Evolutionary conservation across 2,329 filamentous ascomycete species (phyloP).

Genomic region (Akanthomyces dipterigenus): DNA sequence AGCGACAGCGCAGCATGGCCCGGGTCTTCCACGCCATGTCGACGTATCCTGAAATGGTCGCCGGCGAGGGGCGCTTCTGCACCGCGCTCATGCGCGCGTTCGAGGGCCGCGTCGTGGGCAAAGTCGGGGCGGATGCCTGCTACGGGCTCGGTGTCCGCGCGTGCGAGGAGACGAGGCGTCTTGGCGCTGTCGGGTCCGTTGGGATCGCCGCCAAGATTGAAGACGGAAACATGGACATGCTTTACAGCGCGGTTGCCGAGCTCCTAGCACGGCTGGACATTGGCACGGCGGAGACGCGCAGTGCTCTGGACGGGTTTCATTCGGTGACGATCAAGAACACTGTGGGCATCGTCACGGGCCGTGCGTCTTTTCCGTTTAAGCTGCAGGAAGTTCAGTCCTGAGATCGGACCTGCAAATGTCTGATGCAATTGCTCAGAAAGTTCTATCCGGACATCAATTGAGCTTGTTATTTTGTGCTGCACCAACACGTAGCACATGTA

Average conservation of each 20-base stretch:
- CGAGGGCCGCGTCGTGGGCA: constrained; percentile 33
- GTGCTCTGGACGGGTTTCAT: constrained; percentile 27
- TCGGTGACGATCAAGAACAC: constrained; percentile 30
- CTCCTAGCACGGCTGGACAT: constrained; percentile 37
- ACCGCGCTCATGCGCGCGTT: constrained; percentile 37
- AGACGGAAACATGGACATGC: constrained; percentile 36
- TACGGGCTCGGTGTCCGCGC: constrained; percentile 38
- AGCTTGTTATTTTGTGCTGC: no score
- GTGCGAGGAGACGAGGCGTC: constrained; percentile 27
- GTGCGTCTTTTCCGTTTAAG: constrained; percentile 2
- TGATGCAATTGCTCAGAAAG: no score
- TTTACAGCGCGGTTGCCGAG: constrained; percentile 38
- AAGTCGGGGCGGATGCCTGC: constrained; percentile 42
- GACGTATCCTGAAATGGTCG: constrained; percentile 35
- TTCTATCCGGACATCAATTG: no score
- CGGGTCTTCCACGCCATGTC: constrained; percentile 37
- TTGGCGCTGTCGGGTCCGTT: constrained; percentile 31
- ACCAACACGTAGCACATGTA: no score
- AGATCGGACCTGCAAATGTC: not conserved
- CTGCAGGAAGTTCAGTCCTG: not conserved
- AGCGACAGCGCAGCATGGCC: constrained; percentile 17
- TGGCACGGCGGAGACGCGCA: constrained; percentile 24
- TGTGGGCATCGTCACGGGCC: constrained; percentile 29
- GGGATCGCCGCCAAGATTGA: constrained; percentile 43
- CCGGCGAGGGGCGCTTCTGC: constrained; percentile 39